Conservation (phyloP, 441 rosid genomes). For the Gossypium laxum region DNA sequence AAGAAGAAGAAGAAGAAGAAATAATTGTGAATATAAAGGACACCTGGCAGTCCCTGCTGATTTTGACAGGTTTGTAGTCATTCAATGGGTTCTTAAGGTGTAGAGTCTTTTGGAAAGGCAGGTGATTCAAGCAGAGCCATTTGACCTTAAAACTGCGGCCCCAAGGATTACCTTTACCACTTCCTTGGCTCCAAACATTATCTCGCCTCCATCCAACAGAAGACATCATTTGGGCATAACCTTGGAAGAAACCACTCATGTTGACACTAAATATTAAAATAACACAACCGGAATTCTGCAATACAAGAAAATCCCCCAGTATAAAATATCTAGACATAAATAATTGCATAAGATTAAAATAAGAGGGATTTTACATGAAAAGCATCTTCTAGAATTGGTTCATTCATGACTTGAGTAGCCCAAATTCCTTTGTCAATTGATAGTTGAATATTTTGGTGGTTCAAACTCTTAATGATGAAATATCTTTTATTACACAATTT, state of each 20-base stretch:
- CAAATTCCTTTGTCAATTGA: conserved; percentile 78
- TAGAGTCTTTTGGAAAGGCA: conserved; percentile 91
- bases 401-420: conserved; percentile 99
- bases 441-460: conserved; percentile 61
- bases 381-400: conserved; percentile 88
- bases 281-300: conserved; percentile 81
- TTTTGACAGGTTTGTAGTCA: conserved; percentile 88
- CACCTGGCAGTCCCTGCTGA: conserved; percentile 97
- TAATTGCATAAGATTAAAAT: conserved; percentile 17
- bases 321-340: conserved; percentile 26
- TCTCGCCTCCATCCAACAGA: conserved; percentile 90
- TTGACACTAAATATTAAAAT: conserved; percentile 85
- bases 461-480: conserved; percentile 89
- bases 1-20: conserved; percentile 4
- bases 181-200: conserved; percentile 79
- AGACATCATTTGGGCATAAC: conserved; percentile 94
- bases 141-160: conserved; percentile 85
- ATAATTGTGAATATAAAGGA: not conserved
- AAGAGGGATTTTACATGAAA: conserved; percentile 56
- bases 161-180: conserved; percentile 80
- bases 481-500: conserved; percentile 55
- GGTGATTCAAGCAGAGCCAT: conserved; percentile 70
- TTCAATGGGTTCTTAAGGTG: conserved; percentile 91
- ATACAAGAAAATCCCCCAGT: conserved; percentile 26
- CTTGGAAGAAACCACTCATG: conserved; percentile 99